Base-by-base conservation (phyloP, 352 stramenopile genomes). In the Pythium pyrilobum region DNA sequence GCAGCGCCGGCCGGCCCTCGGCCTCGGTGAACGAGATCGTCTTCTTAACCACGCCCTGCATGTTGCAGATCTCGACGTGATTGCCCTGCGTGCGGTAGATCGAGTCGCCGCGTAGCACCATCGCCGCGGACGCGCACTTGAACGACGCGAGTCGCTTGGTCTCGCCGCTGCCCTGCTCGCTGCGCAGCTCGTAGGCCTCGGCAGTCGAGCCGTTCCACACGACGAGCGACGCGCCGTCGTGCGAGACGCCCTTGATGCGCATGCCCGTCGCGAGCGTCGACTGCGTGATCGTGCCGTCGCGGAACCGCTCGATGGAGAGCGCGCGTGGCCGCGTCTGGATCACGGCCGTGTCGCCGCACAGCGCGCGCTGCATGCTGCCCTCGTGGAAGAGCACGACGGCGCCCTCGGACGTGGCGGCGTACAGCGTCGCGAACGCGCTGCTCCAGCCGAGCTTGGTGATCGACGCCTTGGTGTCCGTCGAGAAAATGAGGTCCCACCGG, bases 11-110 rank as follows among this genome's bases (percentile, higher is more conserved):
- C 15, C 74, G 66, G 3, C 93, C 93, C 43, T 98, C 93, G 0
- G 70, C 77, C 39, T 97, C 91, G 2, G 85, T 96, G 61, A 98
- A 97, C 2, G 74, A 88, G 21, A 98, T 86, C 0, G 66, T 77
- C 46, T 95, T 87, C 55, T 92, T 96, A 18, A 96, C 73, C 6
- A 93, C 71, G 9, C 92, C 92, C 28, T 81, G 66, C 28, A 93
- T 66, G 54, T 96, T 97, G 52, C 73, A 92, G 16, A 97, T 72
- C 69, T 96, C 80, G 13, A 98, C 73, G 47, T 92, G 72, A 46
- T 91, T 95, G 9, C 76, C 83, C 16, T 71, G 75, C n/a, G 86
- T 74, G 16, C 84, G 76, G 64, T 96, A 96, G 45, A 97, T 77
- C 6, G 81, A 95, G 56, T 97, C 87, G 16, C 86, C 86, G 5